These are phyloP conservation scores for Neurospora cerealis DNA, from an alignment of 495 filamentous ascomycete genomes.

Conservation along the genomic window DNA sequence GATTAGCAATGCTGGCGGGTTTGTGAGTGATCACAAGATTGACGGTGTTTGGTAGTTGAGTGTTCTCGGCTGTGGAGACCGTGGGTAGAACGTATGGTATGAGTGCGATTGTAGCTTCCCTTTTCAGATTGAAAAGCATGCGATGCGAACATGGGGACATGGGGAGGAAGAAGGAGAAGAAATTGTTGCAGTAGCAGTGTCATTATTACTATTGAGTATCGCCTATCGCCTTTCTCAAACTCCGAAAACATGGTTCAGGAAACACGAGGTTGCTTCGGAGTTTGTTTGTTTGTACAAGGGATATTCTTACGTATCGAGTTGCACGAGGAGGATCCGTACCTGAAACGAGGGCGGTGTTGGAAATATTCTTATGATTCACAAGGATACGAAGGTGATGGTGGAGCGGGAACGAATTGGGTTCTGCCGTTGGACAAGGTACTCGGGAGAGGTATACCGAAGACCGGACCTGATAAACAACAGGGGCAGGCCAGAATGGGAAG, in stretches of 20 bases:
- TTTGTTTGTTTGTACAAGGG: background rate
- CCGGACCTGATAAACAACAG: background rate
- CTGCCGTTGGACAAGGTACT: background rate
- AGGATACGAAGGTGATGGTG: background rate
- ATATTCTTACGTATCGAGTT: background rate
- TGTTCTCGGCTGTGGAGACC: background rate
- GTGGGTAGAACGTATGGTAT: background rate
- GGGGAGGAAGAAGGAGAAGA: background rate
- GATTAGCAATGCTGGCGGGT: constrained; percentile 10
- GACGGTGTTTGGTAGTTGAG: background rate
- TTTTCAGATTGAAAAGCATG: background rate
- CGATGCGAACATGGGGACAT: background rate
- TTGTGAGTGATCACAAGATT: constrained; percentile 3
- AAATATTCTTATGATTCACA: background rate
- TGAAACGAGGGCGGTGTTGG: background rate
- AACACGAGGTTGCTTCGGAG: background rate
- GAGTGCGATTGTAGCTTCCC: background rate
- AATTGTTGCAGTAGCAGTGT: background rate
- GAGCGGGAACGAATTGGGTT: background rate
- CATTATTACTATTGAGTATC: background rate
- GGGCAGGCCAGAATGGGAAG: background rate
- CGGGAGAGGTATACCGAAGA: background rate
- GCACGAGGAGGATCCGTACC: background rate
- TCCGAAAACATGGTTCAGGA: background rate
- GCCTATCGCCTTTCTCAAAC: background rate